phyloP scores from a whole-genome alignment of 768 basidiomycete genomes.

The Lactifluus volemus region DNA sequence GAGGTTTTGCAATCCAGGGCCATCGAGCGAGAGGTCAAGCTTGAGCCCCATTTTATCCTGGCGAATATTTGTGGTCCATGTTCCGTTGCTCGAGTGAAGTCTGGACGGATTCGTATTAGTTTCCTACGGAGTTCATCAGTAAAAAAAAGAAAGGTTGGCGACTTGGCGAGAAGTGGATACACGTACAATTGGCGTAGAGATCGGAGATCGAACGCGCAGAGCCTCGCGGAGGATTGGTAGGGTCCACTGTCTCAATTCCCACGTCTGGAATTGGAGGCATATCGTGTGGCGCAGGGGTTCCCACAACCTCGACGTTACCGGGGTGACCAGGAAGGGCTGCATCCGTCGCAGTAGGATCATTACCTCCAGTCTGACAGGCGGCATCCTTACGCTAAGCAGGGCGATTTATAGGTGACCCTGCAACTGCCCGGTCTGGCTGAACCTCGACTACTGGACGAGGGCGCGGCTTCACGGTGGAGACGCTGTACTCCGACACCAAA shows the following conservation, averaged over 20 bases:
- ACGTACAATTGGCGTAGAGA: constrained; percentile 2
- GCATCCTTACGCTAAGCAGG: not conserved
- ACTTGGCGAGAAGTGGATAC: not conserved
- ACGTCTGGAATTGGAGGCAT: not conserved
- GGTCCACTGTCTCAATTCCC: not conserved
- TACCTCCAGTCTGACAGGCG: not conserved
- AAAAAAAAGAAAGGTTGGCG: too few relatives aligned
- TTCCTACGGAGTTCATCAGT: not conserved
- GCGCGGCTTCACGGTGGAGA: not conserved
- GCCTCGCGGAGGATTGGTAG: not conserved
- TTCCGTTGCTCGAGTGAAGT: not conserved
- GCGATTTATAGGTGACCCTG: not conserved
- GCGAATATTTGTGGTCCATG: not conserved
- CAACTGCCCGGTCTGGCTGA: not conserved
- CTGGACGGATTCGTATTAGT: not conserved
- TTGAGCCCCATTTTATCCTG: constrained; percentile 1
- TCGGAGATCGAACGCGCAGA: not conserved
- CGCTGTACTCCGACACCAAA: not conserved
- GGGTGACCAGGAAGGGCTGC: not conserved
- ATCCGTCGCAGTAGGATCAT: not conserved
- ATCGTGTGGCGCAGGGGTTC: not conserved
- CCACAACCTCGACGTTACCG: not conserved
- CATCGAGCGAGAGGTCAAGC: constrained; percentile 9
- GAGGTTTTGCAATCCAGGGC: not conserved
- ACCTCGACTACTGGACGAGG: not conserved